phyloP scores from a whole-genome alignment of 148 eudicot genomes.

The Camellia japonica region DNA sequence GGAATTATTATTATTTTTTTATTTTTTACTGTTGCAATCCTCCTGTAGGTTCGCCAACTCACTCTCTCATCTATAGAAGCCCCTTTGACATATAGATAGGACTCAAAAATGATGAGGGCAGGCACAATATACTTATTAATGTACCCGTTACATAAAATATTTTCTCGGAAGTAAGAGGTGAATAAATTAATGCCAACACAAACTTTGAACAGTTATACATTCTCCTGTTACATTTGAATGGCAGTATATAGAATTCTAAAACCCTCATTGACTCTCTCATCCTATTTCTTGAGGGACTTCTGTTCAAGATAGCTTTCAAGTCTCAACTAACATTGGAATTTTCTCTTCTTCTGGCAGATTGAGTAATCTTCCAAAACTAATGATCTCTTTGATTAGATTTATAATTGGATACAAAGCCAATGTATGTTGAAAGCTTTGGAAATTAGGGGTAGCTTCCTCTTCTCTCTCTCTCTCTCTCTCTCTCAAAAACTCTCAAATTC shows the following conservation, averaged over 20 bases:
- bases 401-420: constrained; percentile 9
- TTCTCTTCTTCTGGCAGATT: constrained; percentile 14
- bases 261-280: constrained; percentile 13
- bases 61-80: no score
- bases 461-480: neutral
- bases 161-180: constrained; percentile 7
- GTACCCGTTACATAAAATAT: no score
- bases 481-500: neutral
- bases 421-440: neutral
- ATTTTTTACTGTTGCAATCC: no score
- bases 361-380: constrained; percentile 19
- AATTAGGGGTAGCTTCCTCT: constrained; percentile 9
- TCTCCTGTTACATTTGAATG: constrained; percentile 25
- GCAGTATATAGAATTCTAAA: constrained; percentile 17
- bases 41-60: no score
- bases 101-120: no score
- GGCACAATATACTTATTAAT: no score
- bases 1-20: no score
- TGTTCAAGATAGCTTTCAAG: constrained; percentile 28
- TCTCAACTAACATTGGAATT: constrained; percentile 25
- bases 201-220: constrained; percentile 12
- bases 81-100: no score
- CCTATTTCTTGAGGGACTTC: constrained; percentile 27
- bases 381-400: constrained; percentile 17
- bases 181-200: constrained; percentile 9